Evolutionary conservation across 352 stramenopile species (phyloP).

Genomic region (Phytophthora ramorum): DNA sequence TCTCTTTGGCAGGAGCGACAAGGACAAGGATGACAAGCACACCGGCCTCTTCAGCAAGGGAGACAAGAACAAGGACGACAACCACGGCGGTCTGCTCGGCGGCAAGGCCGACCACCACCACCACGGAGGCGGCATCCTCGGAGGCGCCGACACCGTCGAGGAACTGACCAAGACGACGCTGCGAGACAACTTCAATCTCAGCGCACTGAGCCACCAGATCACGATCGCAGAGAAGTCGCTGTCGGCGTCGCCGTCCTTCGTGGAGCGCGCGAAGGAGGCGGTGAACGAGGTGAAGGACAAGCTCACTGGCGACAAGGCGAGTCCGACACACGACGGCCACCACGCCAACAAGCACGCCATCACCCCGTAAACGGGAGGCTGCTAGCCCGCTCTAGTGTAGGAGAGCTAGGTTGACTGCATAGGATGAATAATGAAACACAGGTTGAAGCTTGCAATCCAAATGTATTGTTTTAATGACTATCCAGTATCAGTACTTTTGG

Average conservation of each 20-base stretch:
- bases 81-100: not conserved
- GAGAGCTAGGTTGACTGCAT: too few relatives aligned
- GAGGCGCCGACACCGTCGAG: slow-evolving; percentile 5
- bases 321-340: slow-evolving; percentile 2
- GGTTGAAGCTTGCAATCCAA: too few relatives aligned
- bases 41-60: slow-evolving; percentile 8
- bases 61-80: slow-evolving; percentile 18
- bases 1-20: slow-evolving; percentile 4
- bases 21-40: slow-evolving; percentile 6
- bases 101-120: slow-evolving; percentile 4
- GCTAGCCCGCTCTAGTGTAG: too few relatives aligned
- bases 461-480: too few relatives aligned
- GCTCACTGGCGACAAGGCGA: slow-evolving; percentile 5
- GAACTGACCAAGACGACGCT: not conserved
- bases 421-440: too few relatives aligned
- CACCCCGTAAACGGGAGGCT: not conserved
- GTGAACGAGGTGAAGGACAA: slow-evolving; percentile 6
- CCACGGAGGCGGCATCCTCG: not conserved
- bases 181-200: slow-evolving; percentile 8
- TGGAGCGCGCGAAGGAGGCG: slow-evolving; percentile 7
- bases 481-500: too few relatives aligned
- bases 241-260: not conserved
- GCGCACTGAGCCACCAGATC: slow-evolving; percentile 6
- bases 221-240: slow-evolving; percentile 2
- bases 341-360: slow-evolving; percentile 5